Evolutionary conservation across 2,329 filamentous ascomycete genomes (phyloP), one percentile per base, ranked within the genome.

Genomic region (Paramyrothecium roridum): DNA sequence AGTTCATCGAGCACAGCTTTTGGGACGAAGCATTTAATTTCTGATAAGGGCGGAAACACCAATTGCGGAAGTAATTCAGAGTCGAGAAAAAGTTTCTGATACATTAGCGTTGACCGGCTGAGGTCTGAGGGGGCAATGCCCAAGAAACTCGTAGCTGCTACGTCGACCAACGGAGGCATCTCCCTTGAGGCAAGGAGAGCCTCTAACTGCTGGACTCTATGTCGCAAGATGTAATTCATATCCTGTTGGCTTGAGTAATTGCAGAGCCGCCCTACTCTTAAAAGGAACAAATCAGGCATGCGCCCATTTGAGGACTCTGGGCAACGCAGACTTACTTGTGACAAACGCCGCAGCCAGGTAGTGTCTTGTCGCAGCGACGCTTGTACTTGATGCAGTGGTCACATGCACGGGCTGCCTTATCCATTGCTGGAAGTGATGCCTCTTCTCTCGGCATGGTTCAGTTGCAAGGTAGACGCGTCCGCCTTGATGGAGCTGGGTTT

Each of bases 321-420:
- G 45, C 10, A 3, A 16, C 40, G 21, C 8, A 20, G 21, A 48
- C 43, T 16, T 54, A 59, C 57, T 53, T 59, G 22, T 48, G 40
- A 19, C 57, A 59, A 4, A 59, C 51, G 22, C 52, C 54, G 33
- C 57, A 59, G 33, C 45, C 34, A 17, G 57, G 57, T 19, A 57
- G 47, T 11, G 23, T 17, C 37, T 57, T 59, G 52, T 59, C 57
- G 48, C 57, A 59, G 2, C 57, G 55, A 20, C 57, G 52, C 51
- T 59, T 59, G 48, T 59, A 57, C 45, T 59, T 57, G 48, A 52
- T 52, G 26, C 57, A 59, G 7, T 55, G 17, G n/a, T 47, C 53
- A 40, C 57, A 59, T n/a, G 57, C 57, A 12, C 55, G 57, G 19
- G 26, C 11, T n/a, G 55, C 46, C 43, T 52, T 55, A 22, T 54